Evolutionary conservation across 2,329 filamentous ascomycete genomes (phyloP).

Genomic region (Penicillium palitans): DNA sequence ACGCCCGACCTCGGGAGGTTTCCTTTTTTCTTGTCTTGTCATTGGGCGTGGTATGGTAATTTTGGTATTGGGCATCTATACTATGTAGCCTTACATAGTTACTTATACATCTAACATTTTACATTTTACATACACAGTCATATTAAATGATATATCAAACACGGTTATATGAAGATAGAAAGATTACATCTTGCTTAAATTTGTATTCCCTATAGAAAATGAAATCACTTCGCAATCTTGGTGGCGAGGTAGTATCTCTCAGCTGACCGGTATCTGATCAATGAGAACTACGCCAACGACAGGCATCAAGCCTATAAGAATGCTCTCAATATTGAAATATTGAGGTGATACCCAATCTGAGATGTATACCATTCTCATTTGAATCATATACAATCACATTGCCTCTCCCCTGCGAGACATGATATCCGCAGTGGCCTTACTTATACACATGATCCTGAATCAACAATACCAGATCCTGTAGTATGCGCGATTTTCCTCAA

Average conservation of each 20-base stretch:
- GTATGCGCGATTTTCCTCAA: constrained; percentile 12
- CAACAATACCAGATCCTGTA: background rate
- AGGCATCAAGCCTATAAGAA: background rate
- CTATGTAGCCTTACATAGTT: too few relatives aligned
- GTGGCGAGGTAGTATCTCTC: background rate
- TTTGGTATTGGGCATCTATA: constrained; percentile 18
- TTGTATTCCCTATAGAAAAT: background rate
- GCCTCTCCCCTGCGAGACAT: background rate
- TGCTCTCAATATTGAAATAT: background rate
- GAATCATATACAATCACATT: background rate
- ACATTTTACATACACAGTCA: background rate
- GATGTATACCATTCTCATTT: background rate
- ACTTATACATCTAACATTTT: too few relatives aligned
- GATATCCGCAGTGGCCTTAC: background rate
- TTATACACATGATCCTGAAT: background rate
- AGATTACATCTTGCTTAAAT: background rate
- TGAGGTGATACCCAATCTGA: background rate
- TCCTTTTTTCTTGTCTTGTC: background rate
- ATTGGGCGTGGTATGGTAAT: constrained; percentile 11
- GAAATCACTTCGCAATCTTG: background rate
- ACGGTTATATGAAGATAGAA: background rate
- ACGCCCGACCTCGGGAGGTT: constrained; percentile 2
- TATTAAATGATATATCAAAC: background rate
- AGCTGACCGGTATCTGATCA: background rate
- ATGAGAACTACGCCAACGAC: background rate